Evolutionary conservation across 2,329 filamentous ascomycete species (phyloP).

Genomic region (Metarhizium robertsii): DNA sequence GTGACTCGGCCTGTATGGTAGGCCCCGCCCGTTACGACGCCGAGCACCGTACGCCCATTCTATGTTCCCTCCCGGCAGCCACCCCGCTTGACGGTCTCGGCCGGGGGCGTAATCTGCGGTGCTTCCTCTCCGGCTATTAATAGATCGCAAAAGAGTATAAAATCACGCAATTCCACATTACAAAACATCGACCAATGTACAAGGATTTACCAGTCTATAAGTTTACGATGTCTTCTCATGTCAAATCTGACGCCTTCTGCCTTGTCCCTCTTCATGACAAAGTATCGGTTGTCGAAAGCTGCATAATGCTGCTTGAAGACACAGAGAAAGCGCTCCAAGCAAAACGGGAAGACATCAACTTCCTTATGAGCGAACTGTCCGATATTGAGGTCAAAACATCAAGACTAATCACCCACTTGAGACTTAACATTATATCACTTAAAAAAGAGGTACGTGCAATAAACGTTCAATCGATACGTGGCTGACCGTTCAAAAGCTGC

Average conservation of each 20-base stretch:
- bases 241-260: neutral
- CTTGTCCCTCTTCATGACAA: neutral
- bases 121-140: too few species aligned
- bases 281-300: neutral
- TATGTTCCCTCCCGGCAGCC: too few species aligned
- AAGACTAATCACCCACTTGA: neutral
- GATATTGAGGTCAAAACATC: neutral
- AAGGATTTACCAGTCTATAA: too few species aligned
- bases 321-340: neutral
- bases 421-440: neutral
- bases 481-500: neutral
- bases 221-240: neutral
- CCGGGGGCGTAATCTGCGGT: too few species aligned
- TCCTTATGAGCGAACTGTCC: neutral
- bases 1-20: too few species aligned
- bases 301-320: neutral
- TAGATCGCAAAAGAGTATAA: too few species aligned
- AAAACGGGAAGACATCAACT: neutral
- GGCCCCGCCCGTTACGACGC: too few species aligned
- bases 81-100: too few species aligned
- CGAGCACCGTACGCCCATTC: too few species aligned
- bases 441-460: neutral
- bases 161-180: too few species aligned
- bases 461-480: neutral
- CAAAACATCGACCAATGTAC: too few species aligned